Percentiles rank a stretch among this genome's conserved stretches.
These are phyloP conservation scores for Citrus glauca DNA, from an alignment of 345 rosid species.

Conservation along the genomic window DNA sequence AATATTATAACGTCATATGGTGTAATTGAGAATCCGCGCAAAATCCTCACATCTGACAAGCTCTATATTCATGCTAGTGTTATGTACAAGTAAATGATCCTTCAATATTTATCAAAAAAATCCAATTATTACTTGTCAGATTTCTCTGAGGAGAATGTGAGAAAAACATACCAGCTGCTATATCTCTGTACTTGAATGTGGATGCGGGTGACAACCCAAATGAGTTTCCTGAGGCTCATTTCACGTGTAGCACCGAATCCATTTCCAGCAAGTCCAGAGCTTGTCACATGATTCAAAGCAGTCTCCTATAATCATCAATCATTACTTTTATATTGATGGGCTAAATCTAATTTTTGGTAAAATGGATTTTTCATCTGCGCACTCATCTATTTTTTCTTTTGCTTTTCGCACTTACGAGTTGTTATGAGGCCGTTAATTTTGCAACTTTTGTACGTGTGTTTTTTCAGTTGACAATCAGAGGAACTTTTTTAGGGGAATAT, in stretches of 20 bases:
- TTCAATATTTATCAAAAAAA: no score
- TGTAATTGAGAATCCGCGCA: no score
- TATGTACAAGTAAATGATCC: no score
- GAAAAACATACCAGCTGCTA: constrained; percentile 41
- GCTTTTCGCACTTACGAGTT: background rate
- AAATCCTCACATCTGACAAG: no score
- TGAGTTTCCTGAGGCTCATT: constrained; percentile 52
- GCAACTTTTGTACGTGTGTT: no score
- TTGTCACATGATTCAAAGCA: constrained; percentile 57
- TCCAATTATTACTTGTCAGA: background rate
- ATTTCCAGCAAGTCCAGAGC: constrained; percentile 56
- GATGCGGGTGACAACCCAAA: constrained; percentile 67
- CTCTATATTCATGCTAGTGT: no score
- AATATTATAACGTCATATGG: no score
- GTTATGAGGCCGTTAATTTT: background rate
- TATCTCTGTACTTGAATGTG: constrained; percentile 56
- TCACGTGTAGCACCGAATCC: constrained; percentile 69
- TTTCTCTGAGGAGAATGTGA: background rate
- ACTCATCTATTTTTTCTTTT: no score
- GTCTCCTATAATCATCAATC: constrained; percentile 44
- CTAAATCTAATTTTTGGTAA: background rate
- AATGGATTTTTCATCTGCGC: no score
- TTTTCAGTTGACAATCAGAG: no score
- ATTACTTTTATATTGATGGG: background rate
- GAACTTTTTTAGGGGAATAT: no score